Evolutionary conservation across 768 basidiomycete genomes (phyloP).

Genomic region (Lentinula lateritia): DNA sequence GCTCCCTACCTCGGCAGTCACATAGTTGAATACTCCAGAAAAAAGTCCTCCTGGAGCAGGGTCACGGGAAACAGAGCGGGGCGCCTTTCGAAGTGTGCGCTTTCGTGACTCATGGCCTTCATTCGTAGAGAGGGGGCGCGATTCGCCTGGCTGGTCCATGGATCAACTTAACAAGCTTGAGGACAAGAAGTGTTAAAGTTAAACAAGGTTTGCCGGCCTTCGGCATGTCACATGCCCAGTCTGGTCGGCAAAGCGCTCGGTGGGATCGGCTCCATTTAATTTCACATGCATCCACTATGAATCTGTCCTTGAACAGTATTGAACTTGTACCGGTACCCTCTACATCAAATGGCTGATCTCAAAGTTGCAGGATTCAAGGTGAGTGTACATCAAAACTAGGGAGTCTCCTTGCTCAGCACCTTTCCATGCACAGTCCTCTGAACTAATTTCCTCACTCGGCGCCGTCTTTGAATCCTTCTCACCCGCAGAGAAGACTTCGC

Average conservation of each 20-base stretch:
- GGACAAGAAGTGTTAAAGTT: not conserved
- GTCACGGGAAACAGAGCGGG: not conserved
- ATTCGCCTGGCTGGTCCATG: not conserved
- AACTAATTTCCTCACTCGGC: conserved; percentile 50
- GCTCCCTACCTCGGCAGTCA: conserved; percentile 65
- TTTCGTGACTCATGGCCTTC: not conserved
- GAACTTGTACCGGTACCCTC: not conserved
- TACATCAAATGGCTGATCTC: conserved; percentile 34
- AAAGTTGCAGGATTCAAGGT: conserved; percentile 76
- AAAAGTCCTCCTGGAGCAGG: conserved; percentile 33
- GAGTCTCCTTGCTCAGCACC: not conserved
- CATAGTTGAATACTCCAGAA: conserved; percentile 62
- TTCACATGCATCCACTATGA: not conserved
- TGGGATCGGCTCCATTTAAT: not conserved
- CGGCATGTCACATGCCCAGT: not conserved
- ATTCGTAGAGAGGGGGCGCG: not conserved
- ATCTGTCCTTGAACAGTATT: not conserved
- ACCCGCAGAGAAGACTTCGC: conserved; percentile 57
- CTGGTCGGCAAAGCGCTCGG: not conserved
- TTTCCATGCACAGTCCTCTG: conserved; percentile 48
- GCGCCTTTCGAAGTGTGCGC: not conserved
- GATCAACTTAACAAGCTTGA: not conserved
- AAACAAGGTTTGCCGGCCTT: not conserved
- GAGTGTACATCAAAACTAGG: not conserved
- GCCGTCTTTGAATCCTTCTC: conserved; percentile 46